Conservation (phyloP, 768 basidiomycete species). For the Crepidotus variabilis region DNA sequence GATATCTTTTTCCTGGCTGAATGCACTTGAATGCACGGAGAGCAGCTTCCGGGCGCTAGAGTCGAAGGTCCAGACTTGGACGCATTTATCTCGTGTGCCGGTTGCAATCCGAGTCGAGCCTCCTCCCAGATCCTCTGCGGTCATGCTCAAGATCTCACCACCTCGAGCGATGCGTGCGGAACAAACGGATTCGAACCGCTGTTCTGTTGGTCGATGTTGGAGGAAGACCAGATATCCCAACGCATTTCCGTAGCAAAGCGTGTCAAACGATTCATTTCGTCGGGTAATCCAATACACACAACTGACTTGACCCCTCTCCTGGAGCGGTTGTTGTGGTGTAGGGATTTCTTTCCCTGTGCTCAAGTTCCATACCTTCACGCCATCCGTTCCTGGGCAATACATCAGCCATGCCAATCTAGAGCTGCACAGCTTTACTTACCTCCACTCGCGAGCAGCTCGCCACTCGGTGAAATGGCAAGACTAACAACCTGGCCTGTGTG, state of each 20-base stretch:
- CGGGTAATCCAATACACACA: conserved; percentile 11
- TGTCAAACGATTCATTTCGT: conserved; percentile 9
- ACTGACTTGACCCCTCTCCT: conserved; percentile 8
- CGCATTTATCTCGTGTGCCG: conserved; percentile 2
- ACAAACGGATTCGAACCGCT: conserved; percentile 5
- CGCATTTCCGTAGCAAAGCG: conserved; percentile 11
- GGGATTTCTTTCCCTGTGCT: conserved; percentile 4
- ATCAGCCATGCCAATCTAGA: background rate
- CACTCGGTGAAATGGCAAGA: conserved; percentile 15
- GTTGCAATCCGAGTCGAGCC: conserved; percentile 4
- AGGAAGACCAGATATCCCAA: conserved; percentile 8
- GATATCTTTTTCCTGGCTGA: conserved; percentile 5
- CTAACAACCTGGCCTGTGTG: conserved; percentile 9
- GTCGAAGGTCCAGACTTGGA: conserved; percentile 7
- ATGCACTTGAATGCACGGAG: conserved; percentile 4
- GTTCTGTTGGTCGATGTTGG: conserved; percentile 5
- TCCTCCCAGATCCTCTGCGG: background rate
- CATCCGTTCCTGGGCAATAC: conserved; percentile 6
- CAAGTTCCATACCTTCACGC: conserved; percentile 11
- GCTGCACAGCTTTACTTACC: conserved; percentile 7
- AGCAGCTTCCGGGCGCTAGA: background rate
- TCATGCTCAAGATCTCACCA: conserved; percentile 6
- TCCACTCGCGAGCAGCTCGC: conserved; percentile 16
- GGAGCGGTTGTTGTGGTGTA: conserved; percentile 7
- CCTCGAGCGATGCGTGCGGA: conserved; percentile 5